Base-by-base conservation (phyloP, 1,284 basidiomycete species). In the Mrakiaceae sp. region DNA sequence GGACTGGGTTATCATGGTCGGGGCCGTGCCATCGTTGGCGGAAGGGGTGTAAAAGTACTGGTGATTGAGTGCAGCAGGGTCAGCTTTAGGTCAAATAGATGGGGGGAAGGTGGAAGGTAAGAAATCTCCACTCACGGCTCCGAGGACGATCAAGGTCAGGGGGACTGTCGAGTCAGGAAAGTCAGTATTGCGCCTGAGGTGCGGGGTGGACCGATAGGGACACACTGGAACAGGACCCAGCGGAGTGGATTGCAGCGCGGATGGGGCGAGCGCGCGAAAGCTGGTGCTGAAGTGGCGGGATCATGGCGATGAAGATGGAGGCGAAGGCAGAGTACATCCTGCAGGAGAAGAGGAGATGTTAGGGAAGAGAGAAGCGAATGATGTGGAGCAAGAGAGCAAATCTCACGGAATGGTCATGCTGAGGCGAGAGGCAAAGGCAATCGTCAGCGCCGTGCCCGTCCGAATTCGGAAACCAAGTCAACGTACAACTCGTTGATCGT, bases 61-160 rank as follows among this genome's bases (percentile, higher is more conserved):
- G 27, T 27, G 27, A 27, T 27, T 27, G 27, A 27, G 27, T 27
- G 27, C 27, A 27, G 27, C 27, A 27, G 27, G 27, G 27, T 27
- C 27, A 27, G 27, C 27, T 27, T 27, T 27, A 27, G 27, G 27
- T 27, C n/a, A 11, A 44, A 44, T 6, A 3, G 11, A 27, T 12
- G 42, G 11, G 47, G 27, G 43, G 16, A 59, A 14, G 58, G 49
- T 12, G 46, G 48, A 1, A 56, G 40, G 44, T n/a, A 53, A 61
- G 51, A 46, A 61, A 12, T 14, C 42, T 42, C 14, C 42, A 59
- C 58, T 44, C 27, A 59, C 58, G 12, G 89, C 91, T 14, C 93
- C 93, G 54, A 97, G 84, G 7, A 96, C 91, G 67, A 97, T 82
- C 50, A 97, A 79, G 3, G 93, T 96, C 40, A 96, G 74, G 0